Percentiles rank a stretch among this genome's conserved stretches.
These are phyloP conservation scores for Leishmania gerbilli DNA, from an alignment of 208 protist species.

Conservation along the genomic window DNA sequence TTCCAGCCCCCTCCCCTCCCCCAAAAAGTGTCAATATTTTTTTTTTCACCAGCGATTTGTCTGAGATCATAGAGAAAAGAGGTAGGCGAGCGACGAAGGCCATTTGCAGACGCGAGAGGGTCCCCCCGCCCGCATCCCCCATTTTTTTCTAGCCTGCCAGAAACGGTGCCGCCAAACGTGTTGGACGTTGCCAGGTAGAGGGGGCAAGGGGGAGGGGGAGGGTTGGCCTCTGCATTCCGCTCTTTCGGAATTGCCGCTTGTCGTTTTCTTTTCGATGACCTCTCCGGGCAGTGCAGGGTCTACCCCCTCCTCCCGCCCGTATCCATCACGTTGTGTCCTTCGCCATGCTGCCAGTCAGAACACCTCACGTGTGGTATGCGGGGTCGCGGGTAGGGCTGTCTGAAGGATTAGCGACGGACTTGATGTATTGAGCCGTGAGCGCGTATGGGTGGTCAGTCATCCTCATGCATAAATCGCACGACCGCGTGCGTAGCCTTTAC, in stretches of 20 bases:
- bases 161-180: not conserved
- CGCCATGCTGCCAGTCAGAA: not conserved
- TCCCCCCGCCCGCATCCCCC: not conserved
- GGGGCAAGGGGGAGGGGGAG: not conserved
- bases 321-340: not conserved
- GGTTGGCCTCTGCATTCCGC: not conserved
- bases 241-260: not conserved
- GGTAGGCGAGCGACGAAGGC: not conserved
- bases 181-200: not conserved
- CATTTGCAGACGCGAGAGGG: too few species aligned
- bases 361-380: not conserved
- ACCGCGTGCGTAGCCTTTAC: conserved; percentile 3
- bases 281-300: not conserved
- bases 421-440: not conserved
- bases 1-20: too few species aligned
- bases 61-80: not conserved
- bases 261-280: not conserved
- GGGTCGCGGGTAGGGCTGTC: not conserved
- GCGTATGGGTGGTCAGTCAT: not conserved
- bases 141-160: not conserved
- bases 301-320: not conserved
- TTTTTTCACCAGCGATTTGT: fast-evolving
- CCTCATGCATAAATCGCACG: not conserved
- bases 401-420: not conserved
- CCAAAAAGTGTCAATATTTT: too few species aligned